These are phyloP conservation scores for Dryas drummondii DNA, from an alignment of 306 rosid species.

Conservation along the genomic window DNA sequence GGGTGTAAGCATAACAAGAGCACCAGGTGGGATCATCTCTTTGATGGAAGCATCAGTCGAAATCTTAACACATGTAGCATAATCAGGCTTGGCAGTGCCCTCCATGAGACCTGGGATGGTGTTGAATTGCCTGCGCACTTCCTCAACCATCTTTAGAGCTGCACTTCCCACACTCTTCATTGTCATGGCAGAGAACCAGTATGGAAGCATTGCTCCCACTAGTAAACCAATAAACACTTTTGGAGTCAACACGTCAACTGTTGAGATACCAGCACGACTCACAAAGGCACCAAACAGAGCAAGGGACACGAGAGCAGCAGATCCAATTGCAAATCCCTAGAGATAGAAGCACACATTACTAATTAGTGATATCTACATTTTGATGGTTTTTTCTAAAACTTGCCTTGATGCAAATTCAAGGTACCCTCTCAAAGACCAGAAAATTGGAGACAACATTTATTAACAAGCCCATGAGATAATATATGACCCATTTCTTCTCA, in stretches of 20 bases:
- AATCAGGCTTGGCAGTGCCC: conserved; percentile 90
- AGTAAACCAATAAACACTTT: conserved; percentile 87
- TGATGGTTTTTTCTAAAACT: neutral
- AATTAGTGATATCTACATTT: neutral
- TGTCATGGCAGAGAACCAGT: conserved; percentile 99
- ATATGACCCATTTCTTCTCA: too few relatives aligned
- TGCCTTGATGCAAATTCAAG: neutral
- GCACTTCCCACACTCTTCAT: conserved; percentile 99
- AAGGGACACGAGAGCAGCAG: conserved; percentile 96
- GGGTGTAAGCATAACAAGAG: conserved; percentile 96
- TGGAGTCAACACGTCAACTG: conserved; percentile 85
- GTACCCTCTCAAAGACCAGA: too few relatives aligned
- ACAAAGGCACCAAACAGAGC: conserved; percentile 98
- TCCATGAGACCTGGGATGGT: conserved; percentile 94
- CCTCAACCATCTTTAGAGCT: conserved; percentile 97
- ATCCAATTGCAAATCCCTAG: conserved; percentile 94
- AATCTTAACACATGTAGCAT: conserved; percentile 89
- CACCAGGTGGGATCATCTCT: conserved; percentile 97
- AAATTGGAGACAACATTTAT: neutral
- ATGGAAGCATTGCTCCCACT: conserved; percentile 97
- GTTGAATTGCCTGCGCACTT: conserved; percentile 90
- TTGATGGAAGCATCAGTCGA: conserved; percentile 93
- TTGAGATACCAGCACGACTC: conserved; percentile 73
- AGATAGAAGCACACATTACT: conserved; percentile 9
- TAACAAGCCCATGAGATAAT: too few relatives aligned